A percentile compares a stretch with the other conserved stretches of the same genome.
Evolutionary conservation across 2,329 filamentous ascomycete genomes (phyloP).

Genomic region (Talaromyces pinophilus): DNA sequence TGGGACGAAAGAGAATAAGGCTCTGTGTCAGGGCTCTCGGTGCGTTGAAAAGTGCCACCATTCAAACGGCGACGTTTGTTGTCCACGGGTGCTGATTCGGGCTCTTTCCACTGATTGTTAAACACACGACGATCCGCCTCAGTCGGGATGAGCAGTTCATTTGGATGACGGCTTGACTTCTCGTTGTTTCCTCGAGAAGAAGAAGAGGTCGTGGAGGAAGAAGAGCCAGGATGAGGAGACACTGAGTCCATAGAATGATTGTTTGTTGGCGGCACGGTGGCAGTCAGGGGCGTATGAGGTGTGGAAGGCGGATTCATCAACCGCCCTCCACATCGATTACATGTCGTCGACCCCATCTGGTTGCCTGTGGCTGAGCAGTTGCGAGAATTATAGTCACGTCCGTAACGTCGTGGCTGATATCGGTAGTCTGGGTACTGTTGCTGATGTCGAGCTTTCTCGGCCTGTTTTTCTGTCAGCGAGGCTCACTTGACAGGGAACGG

Average conservation of each 20-base stretch:
- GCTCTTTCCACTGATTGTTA: constrained; percentile 36
- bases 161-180: constrained; percentile 27
- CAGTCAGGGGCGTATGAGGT: constrained; percentile 44
- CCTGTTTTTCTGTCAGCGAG: constrained; percentile 45
- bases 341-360: constrained; percentile 40
- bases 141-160: constrained; percentile 30
- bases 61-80: constrained; percentile 65
- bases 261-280: constrained; percentile 39
- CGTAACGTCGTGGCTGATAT: constrained; percentile 78
- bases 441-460: constrained; percentile 88
- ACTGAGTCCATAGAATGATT: constrained; percentile 33
- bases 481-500: not conserved
- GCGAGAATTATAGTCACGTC: constrained; percentile 54
- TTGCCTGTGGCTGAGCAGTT: constrained; percentile 40
- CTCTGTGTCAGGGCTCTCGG: constrained; percentile 38
- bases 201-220: constrained; percentile 14
- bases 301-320: constrained; percentile 50
- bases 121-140: constrained; percentile 29
- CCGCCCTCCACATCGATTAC: constrained; percentile 49
- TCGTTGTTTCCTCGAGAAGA: constrained; percentile 25
- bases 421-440: constrained; percentile 90
- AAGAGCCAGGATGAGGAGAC: constrained; percentile 29
- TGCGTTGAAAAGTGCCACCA: constrained; percentile 44
- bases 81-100: constrained; percentile 54
- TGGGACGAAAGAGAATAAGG: constrained; percentile 45